phyloP scores from a whole-genome alignment of 1,284 basidiomycete genomes.

The Puccinia novopanici region DNA sequence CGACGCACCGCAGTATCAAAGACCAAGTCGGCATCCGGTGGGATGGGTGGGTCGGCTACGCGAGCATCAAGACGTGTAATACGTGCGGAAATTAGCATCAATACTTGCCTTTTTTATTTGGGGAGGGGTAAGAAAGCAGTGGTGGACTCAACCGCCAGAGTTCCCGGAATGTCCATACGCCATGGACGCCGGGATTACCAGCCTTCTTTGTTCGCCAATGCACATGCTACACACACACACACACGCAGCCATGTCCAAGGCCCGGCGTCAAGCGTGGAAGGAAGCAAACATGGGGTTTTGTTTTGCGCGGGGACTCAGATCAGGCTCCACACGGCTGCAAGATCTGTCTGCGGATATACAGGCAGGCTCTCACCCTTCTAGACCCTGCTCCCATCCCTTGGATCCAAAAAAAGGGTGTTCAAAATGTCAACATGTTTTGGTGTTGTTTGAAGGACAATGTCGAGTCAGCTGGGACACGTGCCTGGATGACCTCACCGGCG shows the following conservation, averaged over 20 bases:
- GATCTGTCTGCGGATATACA: too few species aligned
- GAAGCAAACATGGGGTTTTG: neutral
- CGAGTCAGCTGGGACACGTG: neutral
- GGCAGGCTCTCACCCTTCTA: neutral
- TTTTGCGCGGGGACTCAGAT: neutral
- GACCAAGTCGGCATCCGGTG: conserved; percentile 41
- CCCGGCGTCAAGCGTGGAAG: too few species aligned
- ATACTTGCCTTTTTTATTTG: too few species aligned
- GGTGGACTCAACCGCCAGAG: neutral
- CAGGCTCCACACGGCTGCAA: too few species aligned
- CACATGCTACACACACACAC: conserved; percentile 31
- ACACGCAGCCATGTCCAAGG: too few species aligned
- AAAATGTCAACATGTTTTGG: neutral
- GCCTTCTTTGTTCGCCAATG: conserved; percentile 24
- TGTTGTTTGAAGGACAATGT: neutral
- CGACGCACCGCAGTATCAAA: conserved; percentile 41
- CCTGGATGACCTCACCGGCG: conserved; percentile 17
- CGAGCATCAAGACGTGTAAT: neutral
- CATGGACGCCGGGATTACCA: conserved; percentile 30
- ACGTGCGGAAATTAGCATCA: too few species aligned
- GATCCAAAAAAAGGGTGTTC: neutral
- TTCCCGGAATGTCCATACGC: conserved; percentile 34
- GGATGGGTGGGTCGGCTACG: conserved; percentile 35
- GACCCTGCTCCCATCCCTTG: conserved; percentile 31
- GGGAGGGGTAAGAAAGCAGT: neutral